Base-by-base conservation (phyloP, 1,284 basidiomycete species). In the Neolentinus lepideus region DNA sequence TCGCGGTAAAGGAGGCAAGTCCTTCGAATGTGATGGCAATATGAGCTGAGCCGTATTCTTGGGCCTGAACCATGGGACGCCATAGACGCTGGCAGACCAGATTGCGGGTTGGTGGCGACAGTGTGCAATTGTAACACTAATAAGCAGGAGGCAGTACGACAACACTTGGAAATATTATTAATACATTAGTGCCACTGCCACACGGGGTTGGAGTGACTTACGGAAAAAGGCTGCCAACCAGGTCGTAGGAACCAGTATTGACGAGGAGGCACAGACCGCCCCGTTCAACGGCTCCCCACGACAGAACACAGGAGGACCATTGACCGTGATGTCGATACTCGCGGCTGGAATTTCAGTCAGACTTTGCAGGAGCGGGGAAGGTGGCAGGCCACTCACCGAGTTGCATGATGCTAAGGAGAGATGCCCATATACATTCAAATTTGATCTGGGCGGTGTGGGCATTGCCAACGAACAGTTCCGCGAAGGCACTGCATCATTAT, bases 391-490 rank as follows among this genome's bases (percentile, higher is more conserved):
- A 61, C 72, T 56, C 57, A 80, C 82, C 76, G 26, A 81, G 69
- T 56, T 83, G 76, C 51, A 82, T 63, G 3, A 75, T 57, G 53
- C 75, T 73, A 60, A 83, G 63, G 16, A 77, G 54, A 12, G 66
- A 72, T 2, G 79, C 74, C 81, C 83, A 86, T 14, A 58, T 61
- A 59, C 79, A 83, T 62, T 86, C 84, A 43, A 78, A 65, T 54
- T 70, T 64, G 27, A 81, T 72, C 36, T 69, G 67, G 35, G 78
- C 75, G 21, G 71, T 72, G 35, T 63, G 71, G 4, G 68, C 64
- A 43, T 61, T 67, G 1, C 71, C 65, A 53, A 69, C 62, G 3
- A 75, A 64, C 1, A 74, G 50, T 57, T 77, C 75, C 8, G 70
- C 68, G 21, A 79, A 58, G 11, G 71, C 71, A 26, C 77, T 79